Percentiles rank a stretch among this genome's conserved stretches.
Evolutionary conservation across 2,329 filamentous ascomycete genomes (phyloP).

Genomic region (Fusarium beomiforme): DNA sequence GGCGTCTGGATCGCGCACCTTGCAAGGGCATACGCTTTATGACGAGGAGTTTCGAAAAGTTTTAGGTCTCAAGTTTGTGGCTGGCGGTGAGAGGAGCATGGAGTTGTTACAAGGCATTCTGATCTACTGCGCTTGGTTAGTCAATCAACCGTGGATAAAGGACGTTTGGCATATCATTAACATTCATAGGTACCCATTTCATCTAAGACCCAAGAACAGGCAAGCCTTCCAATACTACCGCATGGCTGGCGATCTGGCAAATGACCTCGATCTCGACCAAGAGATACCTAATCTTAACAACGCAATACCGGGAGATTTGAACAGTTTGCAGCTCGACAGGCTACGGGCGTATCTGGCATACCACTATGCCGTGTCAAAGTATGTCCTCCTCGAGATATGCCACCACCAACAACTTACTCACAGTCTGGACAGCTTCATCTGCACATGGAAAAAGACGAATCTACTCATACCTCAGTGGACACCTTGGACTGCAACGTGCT

Average conservation of each 20-base stretch:
- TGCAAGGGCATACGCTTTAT: constrained; percentile 63
- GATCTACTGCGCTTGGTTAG: constrained; percentile 67
- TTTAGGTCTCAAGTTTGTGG: constrained; percentile 65
- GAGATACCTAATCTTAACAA: constrained; percentile 41
- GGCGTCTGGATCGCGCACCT: constrained; percentile 57
- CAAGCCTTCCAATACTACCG: constrained; percentile 61
- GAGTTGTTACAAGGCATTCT: constrained; percentile 67
- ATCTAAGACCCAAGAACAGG: constrained; percentile 61
- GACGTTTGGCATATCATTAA: background rate
- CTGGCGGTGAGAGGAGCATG: constrained; percentile 65
- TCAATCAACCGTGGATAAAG: background rate
- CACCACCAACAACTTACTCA: constrained; percentile 6
- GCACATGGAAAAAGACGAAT: constrained; percentile 51
- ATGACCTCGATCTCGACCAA: constrained; percentile 60
- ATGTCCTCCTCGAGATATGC: constrained; percentile 23
- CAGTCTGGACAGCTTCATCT: constrained; percentile 47
- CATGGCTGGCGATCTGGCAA: constrained; percentile 61
- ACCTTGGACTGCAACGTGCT: constrained; percentile 57
- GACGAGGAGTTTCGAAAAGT: constrained; percentile 68
- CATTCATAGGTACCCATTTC: constrained; percentile 61
- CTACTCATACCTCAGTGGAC: constrained; percentile 49
- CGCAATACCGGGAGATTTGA: background rate
- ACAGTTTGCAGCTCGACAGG: constrained; percentile 48
- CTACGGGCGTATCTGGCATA: constrained; percentile 59
- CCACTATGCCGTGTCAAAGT: constrained; percentile 57